These are phyloP conservation scores for Penicillium brasilianum DNA, from an alignment of 2,329 filamentous ascomycete species.

Conservation along the genomic window DNA sequence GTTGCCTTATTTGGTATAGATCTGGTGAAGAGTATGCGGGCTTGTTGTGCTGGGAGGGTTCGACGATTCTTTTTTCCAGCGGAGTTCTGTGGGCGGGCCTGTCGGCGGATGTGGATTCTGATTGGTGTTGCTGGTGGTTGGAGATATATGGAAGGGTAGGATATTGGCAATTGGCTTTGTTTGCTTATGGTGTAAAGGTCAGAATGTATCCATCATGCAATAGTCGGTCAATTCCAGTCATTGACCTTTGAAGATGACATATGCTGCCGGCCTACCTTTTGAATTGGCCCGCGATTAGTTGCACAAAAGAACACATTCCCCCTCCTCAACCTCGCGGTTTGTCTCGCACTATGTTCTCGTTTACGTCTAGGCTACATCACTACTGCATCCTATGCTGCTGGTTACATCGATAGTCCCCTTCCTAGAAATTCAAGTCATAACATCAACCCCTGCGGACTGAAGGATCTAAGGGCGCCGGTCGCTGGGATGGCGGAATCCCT, in stretches of 20 bases:
- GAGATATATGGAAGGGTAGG: not conserved
- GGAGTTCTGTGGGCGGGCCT: not conserved
- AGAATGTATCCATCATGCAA: not conserved
- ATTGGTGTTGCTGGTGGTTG: not conserved
- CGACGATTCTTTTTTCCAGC: not conserved
- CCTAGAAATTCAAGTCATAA: not conserved
- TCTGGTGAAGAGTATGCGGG: conserved; percentile 1
- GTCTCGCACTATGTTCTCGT: not conserved
- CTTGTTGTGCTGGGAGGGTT: not conserved
- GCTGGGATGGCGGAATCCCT: not conserved
- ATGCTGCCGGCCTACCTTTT: not conserved
- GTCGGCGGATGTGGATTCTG: not conserved
- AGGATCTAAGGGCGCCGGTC: not conserved
- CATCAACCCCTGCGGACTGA: not conserved
- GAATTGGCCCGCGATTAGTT: not conserved
- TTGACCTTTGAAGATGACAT: not conserved
- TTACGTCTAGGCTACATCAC: conserved; percentile 2
- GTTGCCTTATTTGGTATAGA: conserved; percentile 8
- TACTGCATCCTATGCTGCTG: conserved; percentile 9
- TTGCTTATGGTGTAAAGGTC: too few relatives aligned
- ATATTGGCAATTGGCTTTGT: not conserved
- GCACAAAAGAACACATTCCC: not conserved
- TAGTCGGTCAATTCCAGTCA: not conserved
- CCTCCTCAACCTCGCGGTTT: not conserved
- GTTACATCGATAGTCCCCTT: not conserved